A percentile compares a stretch with the other conserved stretches of the same genome.
phyloP scores from a whole-genome alignment of 768 basidiomycete genomes.

The Collybiopsis luxurians region DNA sequence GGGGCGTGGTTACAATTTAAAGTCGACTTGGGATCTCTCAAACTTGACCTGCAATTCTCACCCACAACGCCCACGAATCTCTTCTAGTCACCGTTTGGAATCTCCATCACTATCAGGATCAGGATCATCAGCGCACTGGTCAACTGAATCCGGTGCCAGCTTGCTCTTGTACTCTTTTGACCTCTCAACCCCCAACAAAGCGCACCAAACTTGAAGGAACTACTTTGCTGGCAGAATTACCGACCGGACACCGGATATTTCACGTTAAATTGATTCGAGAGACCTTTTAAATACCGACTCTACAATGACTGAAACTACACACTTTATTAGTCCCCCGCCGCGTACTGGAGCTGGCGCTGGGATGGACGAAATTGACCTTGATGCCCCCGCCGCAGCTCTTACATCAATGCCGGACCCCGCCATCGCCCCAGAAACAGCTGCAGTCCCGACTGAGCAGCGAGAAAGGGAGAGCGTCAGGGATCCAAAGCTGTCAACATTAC shows the following conservation, averaged over 20 bases:
- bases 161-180: too few species aligned
- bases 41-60: background rate
- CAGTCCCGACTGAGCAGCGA: background rate
- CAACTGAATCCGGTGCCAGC: too few species aligned
- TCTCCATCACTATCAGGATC: too few species aligned
- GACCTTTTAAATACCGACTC: too few species aligned
- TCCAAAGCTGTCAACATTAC: slow-evolving; percentile 52
- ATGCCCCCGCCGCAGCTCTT: background rate
- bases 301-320: background rate
- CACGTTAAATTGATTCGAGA: too few species aligned
- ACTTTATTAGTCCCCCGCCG: background rate
- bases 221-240: too few species aligned
- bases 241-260: too few species aligned
- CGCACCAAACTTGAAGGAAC: too few species aligned
- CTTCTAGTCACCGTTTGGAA: background rate
- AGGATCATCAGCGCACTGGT: too few species aligned
- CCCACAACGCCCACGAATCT: background rate
- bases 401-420: background rate
- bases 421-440: background rate
- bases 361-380: background rate
- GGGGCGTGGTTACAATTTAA: too few species aligned
- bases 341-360: background rate
- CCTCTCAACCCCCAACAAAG: too few species aligned
- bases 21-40: too few species aligned
- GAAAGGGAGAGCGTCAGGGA: slow-evolving; percentile 22